These are phyloP conservation scores for Cyberlindnera nakhonratchasimensis DNA, from an alignment of 805 yeast genomes.

Conservation along the genomic window DNA sequence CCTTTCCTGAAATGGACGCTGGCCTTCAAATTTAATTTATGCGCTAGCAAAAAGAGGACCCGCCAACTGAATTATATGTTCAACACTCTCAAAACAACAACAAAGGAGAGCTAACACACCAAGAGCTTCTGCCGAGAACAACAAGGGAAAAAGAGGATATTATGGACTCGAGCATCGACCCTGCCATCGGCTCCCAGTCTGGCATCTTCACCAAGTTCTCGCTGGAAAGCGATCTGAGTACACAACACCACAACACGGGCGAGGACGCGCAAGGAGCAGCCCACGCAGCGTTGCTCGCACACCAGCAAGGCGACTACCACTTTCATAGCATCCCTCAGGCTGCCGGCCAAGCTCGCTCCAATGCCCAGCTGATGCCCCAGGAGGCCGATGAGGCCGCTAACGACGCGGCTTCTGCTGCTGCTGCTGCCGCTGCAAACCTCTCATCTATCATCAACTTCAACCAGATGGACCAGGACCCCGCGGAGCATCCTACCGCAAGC, in stretches of 20 bases:
- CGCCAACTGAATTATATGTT: background rate
- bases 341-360: background rate
- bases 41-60: constrained; percentile 1
- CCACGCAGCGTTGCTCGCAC: constrained; percentile 15
- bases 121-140: too few relatives aligned
- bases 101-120: background rate
- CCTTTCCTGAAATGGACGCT: constrained; percentile 10
- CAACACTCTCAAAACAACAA: background rate
- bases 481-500: background rate
- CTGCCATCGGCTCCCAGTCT: constrained; percentile 22
- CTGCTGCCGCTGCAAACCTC: constrained; percentile 26
- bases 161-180: constrained; percentile 27
- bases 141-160: background rate
- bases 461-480: constrained; percentile 10
- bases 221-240: constrained; percentile 13
- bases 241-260: constrained; percentile 8
- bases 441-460: constrained; percentile 27
- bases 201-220: constrained; percentile 23
- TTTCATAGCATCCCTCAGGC: background rate
- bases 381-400: constrained; percentile 4
- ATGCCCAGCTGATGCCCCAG: background rate
- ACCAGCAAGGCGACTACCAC: constrained; percentile 7
- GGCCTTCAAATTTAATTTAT: constrained; percentile 1
- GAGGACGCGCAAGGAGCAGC: constrained; percentile 9
- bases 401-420: constrained; percentile 19